These are phyloP conservation scores for Paramecium pentaurelia DNA, from an alignment of 73 alveolate species.

Conservation along the genomic window DNA sequence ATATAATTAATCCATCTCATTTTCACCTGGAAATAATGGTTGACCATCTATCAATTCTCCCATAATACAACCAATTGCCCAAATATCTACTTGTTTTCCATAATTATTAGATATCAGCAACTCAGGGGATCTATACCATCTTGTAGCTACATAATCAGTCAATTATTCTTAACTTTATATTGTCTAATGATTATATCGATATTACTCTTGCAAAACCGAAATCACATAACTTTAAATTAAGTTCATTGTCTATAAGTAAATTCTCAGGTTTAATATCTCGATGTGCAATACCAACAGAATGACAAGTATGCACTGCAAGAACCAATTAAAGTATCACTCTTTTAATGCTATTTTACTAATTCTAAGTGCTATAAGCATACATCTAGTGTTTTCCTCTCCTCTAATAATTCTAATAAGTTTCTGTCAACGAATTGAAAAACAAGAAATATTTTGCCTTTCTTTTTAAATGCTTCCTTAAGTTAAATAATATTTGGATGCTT, in stretches of 20 bases:
- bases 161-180: background rate
- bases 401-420: slow-evolving; percentile 78
- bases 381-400: slow-evolving; percentile 62
- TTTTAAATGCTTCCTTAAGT: slow-evolving; percentile 88
- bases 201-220: slow-evolving; percentile 63
- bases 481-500: slow-evolving; percentile 86
- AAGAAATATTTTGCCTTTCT: slow-evolving; percentile 77
- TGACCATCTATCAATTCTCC: slow-evolving; percentile 94
- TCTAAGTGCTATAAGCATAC: background rate
- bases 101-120: slow-evolving; percentile 57
- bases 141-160: slow-evolving; percentile 62
- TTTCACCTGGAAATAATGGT: slow-evolving; percentile 94
- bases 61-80: slow-evolving; percentile 97
- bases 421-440: slow-evolving; percentile 82
- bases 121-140: slow-evolving; percentile 64
- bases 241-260: slow-evolving; percentile 34
- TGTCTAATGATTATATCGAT: background rate
- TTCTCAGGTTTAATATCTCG: slow-evolving; percentile 61
- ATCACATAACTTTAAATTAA: slow-evolving; percentile 59
- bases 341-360: slow-evolving; percentile 51
- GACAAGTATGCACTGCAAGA: slow-evolving; percentile 62
- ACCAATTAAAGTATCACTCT: slow-evolving; percentile 46
- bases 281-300: slow-evolving; percentile 48
- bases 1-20: slow-evolving; percentile 82
- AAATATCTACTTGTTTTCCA: slow-evolving; percentile 84